Conservation (phyloP, 1,139 yeast genomes). For the Pichia sp. region DNA sequence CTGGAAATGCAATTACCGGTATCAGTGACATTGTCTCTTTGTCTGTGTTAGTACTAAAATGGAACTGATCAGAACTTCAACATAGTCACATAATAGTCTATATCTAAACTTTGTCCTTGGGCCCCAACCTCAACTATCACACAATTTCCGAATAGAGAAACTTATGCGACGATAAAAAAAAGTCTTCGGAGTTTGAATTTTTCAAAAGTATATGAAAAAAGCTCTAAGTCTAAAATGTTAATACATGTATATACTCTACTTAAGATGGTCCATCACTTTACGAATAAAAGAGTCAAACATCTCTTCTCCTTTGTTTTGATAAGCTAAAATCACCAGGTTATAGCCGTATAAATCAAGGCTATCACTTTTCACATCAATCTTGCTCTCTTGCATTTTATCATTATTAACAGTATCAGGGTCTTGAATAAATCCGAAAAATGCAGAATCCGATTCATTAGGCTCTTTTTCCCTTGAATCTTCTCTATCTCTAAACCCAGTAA, state of each 20-base stretch:
- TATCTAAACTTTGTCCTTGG: no score
- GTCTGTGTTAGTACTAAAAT: not conserved
- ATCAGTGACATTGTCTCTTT: conserved; percentile 9
- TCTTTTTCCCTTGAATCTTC: not conserved
- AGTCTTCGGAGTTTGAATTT: no score
- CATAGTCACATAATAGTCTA: no score
- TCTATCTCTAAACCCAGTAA: not conserved
- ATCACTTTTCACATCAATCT: conserved; percentile 4
- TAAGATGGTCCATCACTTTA: conserved; percentile 12
- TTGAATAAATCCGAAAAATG: conserved; percentile 26
- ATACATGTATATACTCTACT: not conserved
- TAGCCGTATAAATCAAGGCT: conserved; percentile 9
- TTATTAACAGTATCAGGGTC: conserved; percentile 18
- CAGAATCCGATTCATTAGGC: conserved; percentile 15
- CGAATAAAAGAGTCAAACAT: conserved; percentile 7
- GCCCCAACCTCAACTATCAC: not conserved
- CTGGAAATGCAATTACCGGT: conserved; percentile 28
- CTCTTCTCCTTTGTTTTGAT: conserved; percentile 5
- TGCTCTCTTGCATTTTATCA: conserved; percentile 10
- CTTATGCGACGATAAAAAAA: no score
- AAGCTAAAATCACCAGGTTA: conserved; percentile 8
- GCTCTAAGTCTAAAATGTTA: not conserved
- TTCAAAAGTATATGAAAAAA: no score
- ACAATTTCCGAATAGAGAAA: not conserved
- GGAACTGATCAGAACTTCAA: no score